Conservation (phyloP, 768 basidiomycete genomes). For the Lactarius pseudohatsudake region DNA sequence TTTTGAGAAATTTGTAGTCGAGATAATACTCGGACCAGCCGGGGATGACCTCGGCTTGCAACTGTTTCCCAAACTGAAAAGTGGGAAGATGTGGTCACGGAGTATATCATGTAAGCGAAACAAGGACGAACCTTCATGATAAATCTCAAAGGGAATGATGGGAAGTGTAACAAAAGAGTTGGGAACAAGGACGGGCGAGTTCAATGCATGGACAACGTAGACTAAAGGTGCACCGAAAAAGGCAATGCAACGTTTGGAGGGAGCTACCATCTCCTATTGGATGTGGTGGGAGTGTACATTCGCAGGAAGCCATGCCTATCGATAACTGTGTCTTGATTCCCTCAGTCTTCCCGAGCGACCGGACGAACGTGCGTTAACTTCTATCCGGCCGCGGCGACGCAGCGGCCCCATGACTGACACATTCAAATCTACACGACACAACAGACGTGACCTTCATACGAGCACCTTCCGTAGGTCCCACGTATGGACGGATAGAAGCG, state of each 20-base stretch:
- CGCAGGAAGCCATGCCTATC: constrained; percentile 23
- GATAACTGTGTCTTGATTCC: constrained; percentile 11
- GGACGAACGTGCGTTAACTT: constrained; percentile 50
- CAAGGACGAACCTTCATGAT: constrained; percentile 36
- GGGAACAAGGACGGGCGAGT: constrained; percentile 8
- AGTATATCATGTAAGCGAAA: constrained; percentile 7
- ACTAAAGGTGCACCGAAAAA: constrained; percentile 4
- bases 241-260: constrained; percentile 11
- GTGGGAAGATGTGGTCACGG: constrained; percentile 6
- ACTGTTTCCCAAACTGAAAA: constrained; percentile 93
- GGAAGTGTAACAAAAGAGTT: constrained; percentile 1
- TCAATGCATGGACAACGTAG: constrained; percentile 5
- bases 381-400: constrained; percentile 12
- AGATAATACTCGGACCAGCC: constrained; percentile 96
- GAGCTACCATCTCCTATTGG: constrained; percentile 10
- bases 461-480: constrained; percentile 90
- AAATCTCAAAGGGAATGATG: constrained; percentile 18
- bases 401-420: constrained; percentile 21
- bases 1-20: constrained; percentile 98
- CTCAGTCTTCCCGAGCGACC: constrained; percentile 3
- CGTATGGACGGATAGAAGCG: constrained; percentile 66
- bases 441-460: constrained; percentile 42
- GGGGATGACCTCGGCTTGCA: constrained; percentile 93
- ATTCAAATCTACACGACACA: constrained; percentile 9
- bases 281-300: constrained; percentile 12